Conservation (phyloP, 192 early-diverging fungal genomes). For the Funneliformis geosporum region DNA sequence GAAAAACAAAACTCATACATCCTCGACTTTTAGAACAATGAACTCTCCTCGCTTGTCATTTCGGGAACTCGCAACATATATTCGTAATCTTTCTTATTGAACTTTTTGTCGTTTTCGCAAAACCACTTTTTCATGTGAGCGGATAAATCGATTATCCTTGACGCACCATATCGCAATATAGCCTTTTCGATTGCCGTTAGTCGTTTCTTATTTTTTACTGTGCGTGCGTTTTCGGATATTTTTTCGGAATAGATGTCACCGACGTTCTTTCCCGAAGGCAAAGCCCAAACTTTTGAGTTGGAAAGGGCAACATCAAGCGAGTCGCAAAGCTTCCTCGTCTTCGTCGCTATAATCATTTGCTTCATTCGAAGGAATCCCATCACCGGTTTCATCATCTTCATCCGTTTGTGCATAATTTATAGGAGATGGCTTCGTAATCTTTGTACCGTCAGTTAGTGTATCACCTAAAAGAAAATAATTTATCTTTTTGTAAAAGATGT, state of each 20-base stretch:
- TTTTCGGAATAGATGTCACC: constrained; percentile 14
- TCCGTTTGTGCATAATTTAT: not conserved
- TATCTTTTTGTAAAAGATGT: not conserved
- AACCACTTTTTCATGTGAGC: constrained; percentile 34
- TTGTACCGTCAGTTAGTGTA: constrained; percentile 12
- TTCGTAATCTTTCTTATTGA: constrained; percentile 23
- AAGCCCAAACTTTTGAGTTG: constrained; percentile 4
- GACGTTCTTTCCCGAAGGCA: constrained; percentile 28
- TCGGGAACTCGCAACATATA: constrained; percentile 27
- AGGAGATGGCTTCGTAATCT: constrained; percentile 5
- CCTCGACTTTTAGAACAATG: constrained; percentile 19
- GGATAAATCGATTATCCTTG: constrained; percentile 26
- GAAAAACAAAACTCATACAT: constrained; percentile 29
- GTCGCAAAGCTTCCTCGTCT: constrained; percentile 22
- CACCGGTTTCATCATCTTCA: not conserved
- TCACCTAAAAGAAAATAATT: not conserved
- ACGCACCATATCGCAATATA: constrained; percentile 23
- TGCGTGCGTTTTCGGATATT: not conserved
- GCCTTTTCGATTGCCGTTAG: constrained; percentile 22
- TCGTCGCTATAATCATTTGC: constrained; percentile 8
- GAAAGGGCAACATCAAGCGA: not conserved
- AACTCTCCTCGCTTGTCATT: constrained; percentile 10
- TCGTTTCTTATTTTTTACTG: constrained; percentile 27
- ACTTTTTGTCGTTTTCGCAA: constrained; percentile 8
- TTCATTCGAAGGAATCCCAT: not conserved